Conservation (phyloP, 768 basidiomycete species). For the Grammothele lineata region DNA sequence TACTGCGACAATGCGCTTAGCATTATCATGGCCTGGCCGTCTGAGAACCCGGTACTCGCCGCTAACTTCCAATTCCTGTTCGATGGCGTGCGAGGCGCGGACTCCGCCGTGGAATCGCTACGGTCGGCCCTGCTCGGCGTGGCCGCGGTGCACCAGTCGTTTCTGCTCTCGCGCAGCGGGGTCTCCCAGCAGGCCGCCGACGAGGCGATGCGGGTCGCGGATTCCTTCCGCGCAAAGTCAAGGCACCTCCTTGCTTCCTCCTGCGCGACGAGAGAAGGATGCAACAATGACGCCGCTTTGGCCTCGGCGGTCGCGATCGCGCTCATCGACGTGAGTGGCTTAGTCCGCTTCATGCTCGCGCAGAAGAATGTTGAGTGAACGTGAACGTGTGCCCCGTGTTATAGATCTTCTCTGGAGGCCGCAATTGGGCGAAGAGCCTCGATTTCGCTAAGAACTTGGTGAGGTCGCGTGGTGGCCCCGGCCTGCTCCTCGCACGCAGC, state of each 20-base stretch:
- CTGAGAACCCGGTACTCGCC: constrained; percentile 40
- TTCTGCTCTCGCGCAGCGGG: constrained; percentile 33
- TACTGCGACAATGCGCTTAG: constrained; percentile 44
- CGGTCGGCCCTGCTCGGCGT: constrained; percentile 36
- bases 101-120: constrained; percentile 36
- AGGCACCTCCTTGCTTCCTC: constrained; percentile 31
- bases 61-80: constrained; percentile 39
- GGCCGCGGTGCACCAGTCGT: constrained; percentile 40
- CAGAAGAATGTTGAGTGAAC: constrained; percentile 1
- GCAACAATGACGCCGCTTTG: constrained; percentile 26
- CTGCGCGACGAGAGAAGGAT: constrained; percentile 28
- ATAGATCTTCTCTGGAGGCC: constrained; percentile 41
- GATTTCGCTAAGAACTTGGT: constrained; percentile 35
- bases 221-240: constrained; percentile 31
- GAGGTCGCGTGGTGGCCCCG: constrained; percentile 39
- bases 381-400: constrained; percentile 11
- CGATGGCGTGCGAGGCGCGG: constrained; percentile 33
- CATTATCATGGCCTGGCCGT: constrained; percentile 42
- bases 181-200: constrained; percentile 17
- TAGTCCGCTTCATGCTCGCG: constrained; percentile 1
- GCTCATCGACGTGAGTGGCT: constrained; percentile 34
- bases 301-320: constrained; percentile 27
- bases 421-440: constrained; percentile 35
- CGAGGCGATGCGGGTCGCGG: constrained; percentile 33
- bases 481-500: constrained; percentile 32